phyloP scores from a whole-genome alignment of 176 grass and related monocot genomes.

The Elaeis guineensis region DNA sequence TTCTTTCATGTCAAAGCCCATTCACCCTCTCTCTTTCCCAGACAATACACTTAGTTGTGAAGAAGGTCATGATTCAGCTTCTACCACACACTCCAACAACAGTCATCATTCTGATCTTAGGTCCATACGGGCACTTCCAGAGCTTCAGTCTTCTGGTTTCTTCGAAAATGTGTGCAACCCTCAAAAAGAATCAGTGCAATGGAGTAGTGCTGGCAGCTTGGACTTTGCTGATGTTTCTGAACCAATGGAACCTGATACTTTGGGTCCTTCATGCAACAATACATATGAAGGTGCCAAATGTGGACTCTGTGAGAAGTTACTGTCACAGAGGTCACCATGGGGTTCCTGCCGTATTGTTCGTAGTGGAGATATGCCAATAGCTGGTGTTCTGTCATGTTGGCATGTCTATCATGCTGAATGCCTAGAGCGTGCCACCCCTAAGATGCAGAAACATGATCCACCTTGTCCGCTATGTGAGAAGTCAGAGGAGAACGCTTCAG shows the following conservation, averaged over 20 bases:
- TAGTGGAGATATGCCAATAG: constrained; percentile 54
- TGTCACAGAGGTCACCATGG: constrained; percentile 66
- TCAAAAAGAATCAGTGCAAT: constrained; percentile 32
- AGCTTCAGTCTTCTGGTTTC: constrained; percentile 23
- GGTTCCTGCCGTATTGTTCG: constrained; percentile 53
- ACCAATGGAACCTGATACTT: constrained; percentile 21
- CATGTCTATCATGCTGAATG: constrained; percentile 86
- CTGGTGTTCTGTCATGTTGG: constrained; percentile 59
- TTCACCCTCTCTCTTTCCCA: constrained; percentile 55
- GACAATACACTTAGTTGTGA: constrained; percentile 31
- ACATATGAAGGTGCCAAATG: constrained; percentile 39
- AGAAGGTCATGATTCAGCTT: constrained; percentile 18
- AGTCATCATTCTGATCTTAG: constrained; percentile 20
- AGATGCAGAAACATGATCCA: constrained; percentile 56
- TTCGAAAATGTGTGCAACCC: constrained; percentile 18
- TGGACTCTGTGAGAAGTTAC: constrained; percentile 44
- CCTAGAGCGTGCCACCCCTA: constrained; percentile 57
- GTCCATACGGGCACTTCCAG: constrained; percentile 12
- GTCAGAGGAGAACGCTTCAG: constrained; percentile 30
- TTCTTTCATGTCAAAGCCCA: constrained; percentile 64
- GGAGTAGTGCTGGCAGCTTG: constrained; percentile 46
- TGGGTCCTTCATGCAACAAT: constrained; percentile 16
- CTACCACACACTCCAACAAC: constrained; percentile 20
- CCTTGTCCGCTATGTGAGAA: constrained; percentile 63
- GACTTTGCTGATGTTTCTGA: constrained; percentile 47